phyloP scores from a whole-genome alignment of 2,329 filamentous ascomycete species.

The Graphiopsis chlorocephala region DNA sequence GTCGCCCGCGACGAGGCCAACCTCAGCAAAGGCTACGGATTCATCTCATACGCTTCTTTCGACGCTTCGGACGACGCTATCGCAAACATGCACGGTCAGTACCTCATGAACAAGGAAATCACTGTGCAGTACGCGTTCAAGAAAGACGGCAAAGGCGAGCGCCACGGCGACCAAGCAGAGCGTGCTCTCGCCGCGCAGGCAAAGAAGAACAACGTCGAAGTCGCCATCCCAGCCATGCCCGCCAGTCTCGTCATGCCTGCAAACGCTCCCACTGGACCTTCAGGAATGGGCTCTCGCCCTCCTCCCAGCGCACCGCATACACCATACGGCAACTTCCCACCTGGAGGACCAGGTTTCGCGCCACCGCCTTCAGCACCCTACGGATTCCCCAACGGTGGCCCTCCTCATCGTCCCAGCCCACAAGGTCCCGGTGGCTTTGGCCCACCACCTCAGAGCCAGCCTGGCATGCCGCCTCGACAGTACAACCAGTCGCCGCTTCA shows the following conservation, averaged over 20 bases:
- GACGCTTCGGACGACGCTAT: conserved; percentile 91
- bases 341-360: conserved; percentile 20
- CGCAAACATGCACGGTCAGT: conserved; percentile 90
- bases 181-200: conserved; percentile 87
- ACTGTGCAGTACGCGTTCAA: conserved; percentile 98
- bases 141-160: conserved; percentile 95
- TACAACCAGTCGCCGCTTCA: conserved; percentile 50
- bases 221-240: conserved; percentile 72
- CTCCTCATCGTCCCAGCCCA: conserved; percentile 19
- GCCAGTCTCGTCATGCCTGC: conserved; percentile 63
- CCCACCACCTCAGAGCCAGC: conserved; percentile 25
- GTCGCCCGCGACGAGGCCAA: conserved; percentile 86
- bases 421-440: conserved; percentile 25
- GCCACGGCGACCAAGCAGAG: conserved; percentile 92
- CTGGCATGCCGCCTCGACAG: conserved; percentile 28
- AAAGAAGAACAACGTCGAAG: conserved; percentile 88
- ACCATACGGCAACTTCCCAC: conserved; percentile 22
- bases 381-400: conserved; percentile 6
- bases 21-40: conserved; percentile 91
- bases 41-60: conserved; percentile 89
- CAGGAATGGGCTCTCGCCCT: conserved; percentile 39
- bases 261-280: conserved; percentile 40
- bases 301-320: conserved; percentile 39
- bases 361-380: conserved; percentile 18
- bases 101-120: conserved; percentile 94